Evolutionary conservation across 1,284 basidiomycete genomes (phyloP).

Genomic region (Volvariella surrecta): DNA sequence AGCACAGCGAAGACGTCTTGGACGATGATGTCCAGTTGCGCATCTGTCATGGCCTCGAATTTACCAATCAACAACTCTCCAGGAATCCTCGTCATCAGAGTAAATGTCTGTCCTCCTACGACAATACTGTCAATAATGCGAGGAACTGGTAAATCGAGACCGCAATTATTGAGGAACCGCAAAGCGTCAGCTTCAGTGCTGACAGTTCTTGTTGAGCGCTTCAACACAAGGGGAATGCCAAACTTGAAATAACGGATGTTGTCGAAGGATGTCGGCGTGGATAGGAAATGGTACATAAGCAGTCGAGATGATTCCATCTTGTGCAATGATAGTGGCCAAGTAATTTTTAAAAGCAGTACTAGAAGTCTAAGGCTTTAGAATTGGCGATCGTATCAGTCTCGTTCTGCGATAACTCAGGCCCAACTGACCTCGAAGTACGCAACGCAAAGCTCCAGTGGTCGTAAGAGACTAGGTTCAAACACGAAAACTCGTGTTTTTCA

Average conservation of each 20-base stretch:
- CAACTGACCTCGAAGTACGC: too few relatives aligned
- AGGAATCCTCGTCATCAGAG: conserved; percentile 3
- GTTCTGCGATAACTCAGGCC: too few relatives aligned
- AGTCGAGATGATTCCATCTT: neutral
- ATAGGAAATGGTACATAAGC: neutral
- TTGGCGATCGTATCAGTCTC: too few relatives aligned
- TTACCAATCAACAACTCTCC: conserved; percentile 1
- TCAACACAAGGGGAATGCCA: neutral
- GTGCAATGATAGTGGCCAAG: neutral
- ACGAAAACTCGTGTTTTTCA: too few relatives aligned
- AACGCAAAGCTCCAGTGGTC: too few relatives aligned
- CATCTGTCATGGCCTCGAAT: neutral
- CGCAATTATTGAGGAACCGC: conserved; percentile 4
- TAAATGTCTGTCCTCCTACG: conserved; percentile 5
- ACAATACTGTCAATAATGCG: conserved; percentile 4
- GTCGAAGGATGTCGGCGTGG: neutral
- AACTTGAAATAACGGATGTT: neutral
- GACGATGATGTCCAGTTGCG: conserved; percentile 2
- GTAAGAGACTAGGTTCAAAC: too few relatives aligned
- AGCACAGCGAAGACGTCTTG: conserved; percentile 6
- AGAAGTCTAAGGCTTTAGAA: too few relatives aligned
- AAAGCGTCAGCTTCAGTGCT: conserved; percentile 3
- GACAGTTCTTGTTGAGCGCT: conserved; percentile 2
- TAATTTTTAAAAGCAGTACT: too few relatives aligned
- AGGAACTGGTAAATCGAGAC: conserved; percentile 7